These are phyloP conservation scores for Chrysoporthe austroafricana DNA, from an alignment of 2,329 filamentous ascomycete genomes.

Conservation along the genomic window DNA sequence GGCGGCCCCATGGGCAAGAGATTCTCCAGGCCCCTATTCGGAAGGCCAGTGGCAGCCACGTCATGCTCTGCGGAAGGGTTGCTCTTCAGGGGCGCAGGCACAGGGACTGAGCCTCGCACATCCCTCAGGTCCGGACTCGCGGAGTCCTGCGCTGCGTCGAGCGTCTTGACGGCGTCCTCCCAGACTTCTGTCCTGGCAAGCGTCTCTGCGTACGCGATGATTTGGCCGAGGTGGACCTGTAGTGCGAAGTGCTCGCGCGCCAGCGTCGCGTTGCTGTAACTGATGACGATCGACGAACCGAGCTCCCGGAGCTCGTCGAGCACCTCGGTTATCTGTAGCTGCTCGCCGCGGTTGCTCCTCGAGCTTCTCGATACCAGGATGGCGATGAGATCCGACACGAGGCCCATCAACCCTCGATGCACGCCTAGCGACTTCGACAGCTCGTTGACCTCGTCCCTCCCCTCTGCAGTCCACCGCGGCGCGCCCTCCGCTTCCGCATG, in stretches of 20 bases:
- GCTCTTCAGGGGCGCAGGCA: slow-evolving; percentile 8
- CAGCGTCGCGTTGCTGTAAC: slow-evolving; percentile 27
- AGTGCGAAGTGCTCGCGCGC: slow-evolving; percentile 28
- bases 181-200: slow-evolving; percentile 20
- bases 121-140: not conserved
- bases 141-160: slow-evolving; percentile 11
- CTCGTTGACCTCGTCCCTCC: slow-evolving; percentile 29
- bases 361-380: slow-evolving; percentile 21
- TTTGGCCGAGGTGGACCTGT: slow-evolving; percentile 28
- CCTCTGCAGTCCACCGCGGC: slow-evolving; percentile 27
- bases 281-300: slow-evolving; percentile 25
- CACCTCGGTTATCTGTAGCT: slow-evolving; percentile 21
- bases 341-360: slow-evolving; percentile 9
- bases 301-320: slow-evolving; percentile 22
- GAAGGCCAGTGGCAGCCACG: not conserved
- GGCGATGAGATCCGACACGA: slow-evolving; percentile 29
- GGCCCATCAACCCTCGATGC: slow-evolving; percentile 29
- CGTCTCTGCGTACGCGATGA: slow-evolving; percentile 21
- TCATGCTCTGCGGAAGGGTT: not conserved
- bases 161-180: slow-evolving; percentile 23
- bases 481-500: slow-evolving; percentile 19
- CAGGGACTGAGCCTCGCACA: not conserved
- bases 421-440: slow-evolving; percentile 31
- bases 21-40: slow-evolving; percentile 1
- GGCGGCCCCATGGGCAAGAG: not conserved